Evolutionary conservation across 768 basidiomycete species (phyloP).

Genomic region (Austroboletus eburneus): DNA sequence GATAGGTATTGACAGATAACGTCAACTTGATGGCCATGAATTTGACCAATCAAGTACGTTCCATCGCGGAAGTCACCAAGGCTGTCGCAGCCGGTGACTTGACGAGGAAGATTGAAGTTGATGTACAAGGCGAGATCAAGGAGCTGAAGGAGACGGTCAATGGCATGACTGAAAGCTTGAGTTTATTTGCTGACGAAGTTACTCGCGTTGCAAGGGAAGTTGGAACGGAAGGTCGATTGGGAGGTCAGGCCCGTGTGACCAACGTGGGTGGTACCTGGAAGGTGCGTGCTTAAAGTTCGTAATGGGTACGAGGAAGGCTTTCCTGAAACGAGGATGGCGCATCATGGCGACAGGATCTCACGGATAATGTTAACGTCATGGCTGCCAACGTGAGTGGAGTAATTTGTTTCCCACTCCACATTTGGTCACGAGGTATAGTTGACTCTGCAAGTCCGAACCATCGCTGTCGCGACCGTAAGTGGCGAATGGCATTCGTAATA

Average conservation of each 20-base stretch:
- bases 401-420: conserved; percentile 1
- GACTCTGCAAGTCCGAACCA: conserved; percentile 90
- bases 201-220: conserved; percentile 92
- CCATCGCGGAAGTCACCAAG: conserved; percentile 88
- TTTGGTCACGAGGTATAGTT: conserved; percentile 46
- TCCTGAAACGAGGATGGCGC: no score
- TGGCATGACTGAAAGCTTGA: conserved; percentile 87
- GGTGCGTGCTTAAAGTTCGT: conserved; percentile 27
- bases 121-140: conserved; percentile 88
- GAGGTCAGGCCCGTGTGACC: conserved; percentile 90
- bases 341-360: conserved; percentile 64
- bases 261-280: conserved; percentile 98
- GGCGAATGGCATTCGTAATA: neutral
- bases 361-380: conserved; percentile 96
- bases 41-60: conserved; percentile 86
- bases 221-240: conserved; percentile 92
- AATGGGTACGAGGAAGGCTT: neutral
- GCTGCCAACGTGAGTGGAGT: conserved; percentile 69
- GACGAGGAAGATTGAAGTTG: conserved; percentile 88
- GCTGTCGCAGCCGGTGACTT: conserved; percentile 93
- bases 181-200: conserved; percentile 80
- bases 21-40: conserved; percentile 91
- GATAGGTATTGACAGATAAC: conserved; percentile 63
- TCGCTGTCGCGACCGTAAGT: conserved; percentile 86
- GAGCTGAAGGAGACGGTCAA: conserved; percentile 92